Evolutionary conservation across 306 rosid species (phyloP), one percentile per base, ranked within the genome.

Genomic region (Vigna unguiculata): DNA sequence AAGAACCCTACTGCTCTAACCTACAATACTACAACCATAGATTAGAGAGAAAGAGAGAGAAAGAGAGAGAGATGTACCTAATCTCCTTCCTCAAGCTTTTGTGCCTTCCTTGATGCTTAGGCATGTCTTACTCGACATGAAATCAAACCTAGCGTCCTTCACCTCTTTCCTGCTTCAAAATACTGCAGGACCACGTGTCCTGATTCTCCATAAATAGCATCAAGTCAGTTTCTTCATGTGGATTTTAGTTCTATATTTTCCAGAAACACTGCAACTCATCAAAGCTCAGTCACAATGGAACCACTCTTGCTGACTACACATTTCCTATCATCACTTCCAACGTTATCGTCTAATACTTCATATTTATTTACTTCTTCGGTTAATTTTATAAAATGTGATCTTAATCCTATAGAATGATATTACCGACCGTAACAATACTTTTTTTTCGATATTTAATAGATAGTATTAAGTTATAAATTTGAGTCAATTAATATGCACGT

Each of bases 191-290:
- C 48, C 83, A 81, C 79, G 43, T 78, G 83, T 62, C 19, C 25
- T 61, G 49, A 30, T 71, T 68, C 63, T 24, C 72, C 76, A 46
- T 63, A 69, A 58, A 80, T 76, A 54, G 77, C 15, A 62, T 47
- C 1, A 60, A 25, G 7, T 45, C 25, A 60, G 38, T 43, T 32
- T 20, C 76, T 53, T 58, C 24, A 53, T 74, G 65, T 40, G 71
- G 58, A 1, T 25, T 15, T 47, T 45, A 24, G 57, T 67, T 46
- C 47, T 46, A 45, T 45, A 43, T 45, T 20, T 67, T 45, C 55
- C 55, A 12, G 4, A 14, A 13, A 45, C 13, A 45, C 10, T 40
- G 13, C 38, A 41, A 21, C 20, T 41, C 36, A 5, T 43, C 36
- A 66, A 63, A n/a, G 69, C 20, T 19, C 48, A 61, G 17, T 32